Conservation (phyloP, 169 alveolate genomes). For the Plasmodium cynomolgi region DNA sequence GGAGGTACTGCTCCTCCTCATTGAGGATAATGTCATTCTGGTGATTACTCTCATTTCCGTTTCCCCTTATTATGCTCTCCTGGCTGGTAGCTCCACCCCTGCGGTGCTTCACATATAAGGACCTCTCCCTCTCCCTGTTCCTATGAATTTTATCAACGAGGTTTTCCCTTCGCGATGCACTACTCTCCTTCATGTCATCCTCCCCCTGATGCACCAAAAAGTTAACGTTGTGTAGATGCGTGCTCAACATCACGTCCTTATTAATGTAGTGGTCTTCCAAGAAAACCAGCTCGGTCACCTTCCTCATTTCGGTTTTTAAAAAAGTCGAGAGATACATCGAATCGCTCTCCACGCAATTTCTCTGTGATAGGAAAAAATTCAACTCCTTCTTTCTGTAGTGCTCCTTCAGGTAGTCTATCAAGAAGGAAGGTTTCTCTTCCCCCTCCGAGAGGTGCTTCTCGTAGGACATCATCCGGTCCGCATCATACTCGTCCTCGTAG, state of each 20-base stretch:
- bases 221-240: constrained; percentile 36
- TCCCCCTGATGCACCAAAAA: not conserved
- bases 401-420: constrained; percentile 36
- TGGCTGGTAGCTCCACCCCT: not conserved
- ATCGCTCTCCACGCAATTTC: constrained; percentile 44
- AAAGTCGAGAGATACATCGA: constrained; percentile 58
- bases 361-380: not conserved
- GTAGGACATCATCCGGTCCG: not conserved
- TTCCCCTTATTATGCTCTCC: not conserved
- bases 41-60: not conserved
- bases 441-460: constrained; percentile 17
- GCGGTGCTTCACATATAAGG: constrained; percentile 7
- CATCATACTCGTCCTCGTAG: not conserved
- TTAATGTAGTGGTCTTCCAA: constrained; percentile 65
- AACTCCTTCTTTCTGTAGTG: constrained; percentile 24
- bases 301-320: constrained; percentile 54
- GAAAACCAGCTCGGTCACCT: constrained; percentile 48
- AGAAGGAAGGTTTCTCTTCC: constrained; percentile 11
- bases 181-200: not conserved
- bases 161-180: not conserved
- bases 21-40: not conserved
- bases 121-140: constrained; percentile 7
- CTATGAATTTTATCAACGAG: constrained; percentile 2
- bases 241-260: constrained; percentile 72
- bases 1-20: constrained; percentile 29